These are phyloP conservation scores for Botrytis porri DNA, from an alignment of 2,329 filamentous ascomycete genomes.

Conservation along the genomic window DNA sequence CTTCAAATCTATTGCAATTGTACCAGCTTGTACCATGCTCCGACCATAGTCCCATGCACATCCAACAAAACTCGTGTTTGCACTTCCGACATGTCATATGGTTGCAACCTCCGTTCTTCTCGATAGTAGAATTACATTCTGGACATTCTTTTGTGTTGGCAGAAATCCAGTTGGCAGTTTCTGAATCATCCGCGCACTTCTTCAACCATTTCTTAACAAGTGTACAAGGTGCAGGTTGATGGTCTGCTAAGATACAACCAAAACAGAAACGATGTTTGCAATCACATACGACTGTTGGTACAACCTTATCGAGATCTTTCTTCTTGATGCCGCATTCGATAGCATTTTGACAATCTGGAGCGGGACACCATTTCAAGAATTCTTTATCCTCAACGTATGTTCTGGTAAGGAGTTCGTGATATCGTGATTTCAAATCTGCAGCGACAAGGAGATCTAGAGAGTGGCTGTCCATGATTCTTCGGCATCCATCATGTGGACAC, in stretches of 20 bases:
- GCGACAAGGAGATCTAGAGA: constrained; percentile 76
- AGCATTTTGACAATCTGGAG: constrained; percentile 93
- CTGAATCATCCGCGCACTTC: constrained; percentile 97
- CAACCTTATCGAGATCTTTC: constrained; percentile 78
- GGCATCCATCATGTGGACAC: constrained; percentile 84
- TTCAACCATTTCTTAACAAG: constrained; percentile 95
- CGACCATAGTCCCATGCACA: constrained; percentile 99
- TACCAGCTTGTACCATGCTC: constrained; percentile 99
- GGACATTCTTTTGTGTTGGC: constrained; percentile 98
- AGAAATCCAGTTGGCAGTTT: constrained; percentile 99
- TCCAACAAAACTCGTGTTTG: constrained; percentile 98
- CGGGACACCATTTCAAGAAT: constrained; percentile 94
- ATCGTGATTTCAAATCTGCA: constrained; percentile 57
- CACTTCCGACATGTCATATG: constrained; percentile 98
- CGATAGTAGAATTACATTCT: constrained; percentile 92
- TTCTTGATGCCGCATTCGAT: constrained; percentile 85
- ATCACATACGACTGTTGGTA: constrained; percentile 83
- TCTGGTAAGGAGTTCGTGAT: constrained; percentile 81
- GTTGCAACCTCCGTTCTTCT: constrained; percentile 98
- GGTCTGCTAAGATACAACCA: constrained; percentile 83
- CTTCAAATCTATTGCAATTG: constrained; percentile 96
- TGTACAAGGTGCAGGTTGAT: constrained; percentile 88
- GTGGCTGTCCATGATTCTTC: constrained; percentile 85
- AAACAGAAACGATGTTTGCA: constrained; percentile 93
- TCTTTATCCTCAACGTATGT: constrained; percentile 98